Evolutionary conservation across 2,329 filamentous ascomycete species (phyloP).

Genomic region (Curvularia lunata): DNA sequence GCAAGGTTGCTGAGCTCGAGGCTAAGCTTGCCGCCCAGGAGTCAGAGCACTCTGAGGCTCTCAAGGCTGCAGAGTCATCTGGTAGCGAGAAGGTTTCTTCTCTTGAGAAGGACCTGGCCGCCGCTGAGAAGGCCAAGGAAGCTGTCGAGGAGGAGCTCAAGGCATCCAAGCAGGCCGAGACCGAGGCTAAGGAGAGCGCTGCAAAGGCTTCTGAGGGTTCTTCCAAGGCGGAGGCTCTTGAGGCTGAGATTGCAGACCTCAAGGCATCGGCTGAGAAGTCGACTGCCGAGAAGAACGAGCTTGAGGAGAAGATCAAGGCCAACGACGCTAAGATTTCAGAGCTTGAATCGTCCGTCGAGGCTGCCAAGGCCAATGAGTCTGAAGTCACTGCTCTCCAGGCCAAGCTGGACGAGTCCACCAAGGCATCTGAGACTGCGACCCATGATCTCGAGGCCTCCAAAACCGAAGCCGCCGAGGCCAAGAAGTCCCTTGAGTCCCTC

Average conservation of each 20-base stretch:
- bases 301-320: constrained; percentile 34
- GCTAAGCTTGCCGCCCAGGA: constrained; percentile 33
- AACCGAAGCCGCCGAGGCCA: constrained; percentile 23
- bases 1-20: constrained; percentile 37
- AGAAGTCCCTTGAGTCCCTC: constrained; percentile 18
- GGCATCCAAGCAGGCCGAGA: constrained; percentile 22
- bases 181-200: constrained; percentile 25
- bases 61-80: constrained; percentile 29
- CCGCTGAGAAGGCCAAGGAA: constrained; percentile 29
- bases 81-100: constrained; percentile 34
- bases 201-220: constrained; percentile 24
- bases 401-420: constrained; percentile 25
- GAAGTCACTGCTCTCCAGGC: constrained; percentile 27
- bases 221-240: constrained; percentile 22
- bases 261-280: constrained; percentile 34
- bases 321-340: constrained; percentile 33
- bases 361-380: constrained; percentile 25
- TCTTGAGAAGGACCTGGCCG: constrained; percentile 35
- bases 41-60: constrained; percentile 31
- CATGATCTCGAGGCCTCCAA: constrained; percentile 29
- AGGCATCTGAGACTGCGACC: constrained; percentile 19
- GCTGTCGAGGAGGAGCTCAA: constrained; percentile 33
- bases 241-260: constrained; percentile 30
- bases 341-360: constrained; percentile 26
- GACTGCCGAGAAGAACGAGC: constrained; percentile 27